Evolutionary conservation across 139 green algal species (phyloP), one percentile per base, ranked within the genome.

Genomic region (Trebouxia sp.): DNA sequence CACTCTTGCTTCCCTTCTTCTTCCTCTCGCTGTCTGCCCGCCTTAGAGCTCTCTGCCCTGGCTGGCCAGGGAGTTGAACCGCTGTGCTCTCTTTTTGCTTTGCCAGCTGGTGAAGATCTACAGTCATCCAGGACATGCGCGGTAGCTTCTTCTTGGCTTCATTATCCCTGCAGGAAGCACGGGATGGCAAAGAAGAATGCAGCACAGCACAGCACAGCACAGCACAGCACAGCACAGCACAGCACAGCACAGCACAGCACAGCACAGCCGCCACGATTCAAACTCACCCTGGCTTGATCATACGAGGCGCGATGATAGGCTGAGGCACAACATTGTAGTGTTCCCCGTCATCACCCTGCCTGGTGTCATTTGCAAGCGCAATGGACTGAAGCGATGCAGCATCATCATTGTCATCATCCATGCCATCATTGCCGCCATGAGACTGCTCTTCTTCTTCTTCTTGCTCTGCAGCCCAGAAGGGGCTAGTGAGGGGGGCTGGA

Each of bases 291-390:
- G 76, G 76, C 32, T 39, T 22, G 17, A 69, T 7, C 45, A 83
- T 76, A 6, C 35, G 45, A 42, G 79, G 79, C 28, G 48, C 45
- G 6, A 83, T 30, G 35, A 83, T 55, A 14, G 79, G 79, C 65
- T 83, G 79, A 22, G 79, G 65, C 65, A 83, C 48, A 22, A 83
- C 65, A 4, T 43, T 48, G 30, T 83, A 83, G n/a, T 76, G 10
- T 38, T 74, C 12, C 8, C 77, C 77, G 24, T 37, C 15, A 47
- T 45, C 37, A n/a, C 39, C 28, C 32, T 65, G 30, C 6, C 35
- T 50, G 24, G 38, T 81, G 11, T 38, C 69, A 56, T 72, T 5
- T 26, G 41, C 35, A 12, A 72, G 35, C 1, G 11, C 37, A 17
- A 72, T 43, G 4, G 62, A 72, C 11, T 42, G 14, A 32, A 72